Evolutionary conservation across 768 basidiomycete species (phyloP), one percentile per base, ranked within the genome.

Genomic region (Candolleomyces aberdarensis): DNA sequence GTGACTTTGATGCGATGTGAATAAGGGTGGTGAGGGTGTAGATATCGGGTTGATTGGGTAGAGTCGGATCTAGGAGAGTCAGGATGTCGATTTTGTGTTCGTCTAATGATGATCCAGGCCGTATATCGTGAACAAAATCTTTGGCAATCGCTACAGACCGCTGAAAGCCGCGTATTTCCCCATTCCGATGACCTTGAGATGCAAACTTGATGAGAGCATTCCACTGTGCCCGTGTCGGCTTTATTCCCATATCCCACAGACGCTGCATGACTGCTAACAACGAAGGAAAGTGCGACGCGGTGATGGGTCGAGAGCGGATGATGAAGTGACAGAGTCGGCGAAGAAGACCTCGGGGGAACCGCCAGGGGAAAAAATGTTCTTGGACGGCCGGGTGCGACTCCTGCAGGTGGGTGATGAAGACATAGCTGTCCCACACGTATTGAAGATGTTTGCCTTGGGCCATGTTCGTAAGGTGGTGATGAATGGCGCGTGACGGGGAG

Each of bases 11-110:
- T 5, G 91, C 92, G 49, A 88, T 80, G 58, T 79, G 75, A 59
- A 92, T 75, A 58, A 94, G 76, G 0, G 84, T 86, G 41, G 85
- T 88, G 69, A 88, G 85, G 14, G 92, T 90, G 67, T 80, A 74
- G 55, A 89, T 82, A 66, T 92, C 86, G 47, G 92, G 89, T 39
- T 71, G 60, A 26, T 76, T 68, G 15, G 5, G 71, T 60, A 13
- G 69, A 64, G 31, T 50, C 8, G 59, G 56, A 17, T 44, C 47
- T 40, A 48, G 63, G 50, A 50, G 58, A 53, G 6, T 64, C 60
- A 6, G 49, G 49, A 13, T 40, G 60, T 29, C 54, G n/a, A 46
- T 48, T 17, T 29, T 40, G 29, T 5, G 40, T n/a, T 31, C 40
- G 20, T 57, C 59, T 6, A 53, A 29, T 32, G 39, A 57, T 19